Percentiles rank a stretch among this genome's conserved stretches.
phyloP scores from a whole-genome alignment of 495 filamentous ascomycete genomes.

The Podospora australis region DNA sequence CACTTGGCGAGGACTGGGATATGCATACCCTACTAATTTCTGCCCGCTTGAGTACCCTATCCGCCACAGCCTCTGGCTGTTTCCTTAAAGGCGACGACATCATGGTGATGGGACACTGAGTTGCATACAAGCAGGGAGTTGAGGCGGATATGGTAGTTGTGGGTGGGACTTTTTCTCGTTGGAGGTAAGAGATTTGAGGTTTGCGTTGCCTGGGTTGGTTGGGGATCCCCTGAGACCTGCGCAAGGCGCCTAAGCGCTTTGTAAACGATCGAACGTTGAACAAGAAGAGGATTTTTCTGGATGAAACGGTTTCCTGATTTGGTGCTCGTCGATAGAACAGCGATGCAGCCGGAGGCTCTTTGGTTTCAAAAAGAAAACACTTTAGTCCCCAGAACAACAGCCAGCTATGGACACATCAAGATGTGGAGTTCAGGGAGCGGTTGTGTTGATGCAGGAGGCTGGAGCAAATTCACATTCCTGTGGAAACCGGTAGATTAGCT shows the following conservation, averaged over 20 bases:
- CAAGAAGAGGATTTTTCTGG: not conserved
- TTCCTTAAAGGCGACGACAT: conserved; percentile 54
- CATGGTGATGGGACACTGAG: conserved; percentile 15
- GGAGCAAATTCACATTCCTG: conserved; percentile 31
- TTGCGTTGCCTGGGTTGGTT: conserved; percentile 24
- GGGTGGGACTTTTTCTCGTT: conserved; percentile 11
- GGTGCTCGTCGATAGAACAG: no score
- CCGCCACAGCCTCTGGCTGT: conserved; percentile 60
- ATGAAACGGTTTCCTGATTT: conserved; percentile 1
- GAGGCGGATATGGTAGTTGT: conserved; percentile 17
- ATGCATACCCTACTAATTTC: conserved; percentile 74
- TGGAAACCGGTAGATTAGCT: conserved; percentile 35
- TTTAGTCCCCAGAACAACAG: no score
- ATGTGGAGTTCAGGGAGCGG: no score
- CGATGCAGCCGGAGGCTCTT: no score
- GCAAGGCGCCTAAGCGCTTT: conserved; percentile 9
- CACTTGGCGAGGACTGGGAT: not conserved
- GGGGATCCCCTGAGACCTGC: conserved; percentile 6
- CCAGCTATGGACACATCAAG: no score
- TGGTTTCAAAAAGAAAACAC: no score
- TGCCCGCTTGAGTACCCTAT: conserved; percentile 62
- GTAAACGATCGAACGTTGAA: conserved; percentile 1
- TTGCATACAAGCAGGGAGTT: conserved; percentile 13
- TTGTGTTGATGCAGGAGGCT: conserved; percentile 4
- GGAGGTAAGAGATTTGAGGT: conserved; percentile 21